Conservation (phyloP, 495 filamentous ascomycete genomes). For the Hypoxylon lienhwacheense region DNA sequence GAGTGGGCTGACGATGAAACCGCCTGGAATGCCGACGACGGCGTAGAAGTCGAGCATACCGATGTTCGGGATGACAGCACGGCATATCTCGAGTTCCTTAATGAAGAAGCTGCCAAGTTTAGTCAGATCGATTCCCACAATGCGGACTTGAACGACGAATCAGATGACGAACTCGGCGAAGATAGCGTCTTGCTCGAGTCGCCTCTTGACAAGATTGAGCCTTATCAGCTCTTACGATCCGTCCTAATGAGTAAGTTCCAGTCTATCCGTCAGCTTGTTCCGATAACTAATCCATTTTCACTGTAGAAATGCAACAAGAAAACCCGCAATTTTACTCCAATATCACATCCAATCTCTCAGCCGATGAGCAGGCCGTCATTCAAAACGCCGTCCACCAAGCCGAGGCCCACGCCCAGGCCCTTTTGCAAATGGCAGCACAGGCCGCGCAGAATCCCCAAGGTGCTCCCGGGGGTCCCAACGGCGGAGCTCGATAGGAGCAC, state of each 20-base stretch:
- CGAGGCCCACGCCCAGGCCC: conserved; percentile 54
- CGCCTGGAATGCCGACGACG: conserved; percentile 53
- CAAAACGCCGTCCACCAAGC: conserved; percentile 80
- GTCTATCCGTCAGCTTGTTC: background rate
- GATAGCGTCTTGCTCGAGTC: conserved; percentile 92
- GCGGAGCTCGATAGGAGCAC: conserved; percentile 37
- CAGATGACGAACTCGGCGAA: conserved; percentile 87
- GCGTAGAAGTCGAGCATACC: conserved; percentile 53
- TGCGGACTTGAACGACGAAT: conserved; percentile 57
- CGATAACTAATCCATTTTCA: conserved; percentile 31
- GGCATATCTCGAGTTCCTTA: conserved; percentile 93
- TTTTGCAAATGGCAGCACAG: conserved; percentile 31
- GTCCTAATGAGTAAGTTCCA: conserved; percentile 75
- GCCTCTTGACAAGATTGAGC: conserved; percentile 90
- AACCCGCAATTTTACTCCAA: conserved; percentile 86
- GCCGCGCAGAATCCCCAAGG: conserved; percentile 33
- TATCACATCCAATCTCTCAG: conserved; percentile 73
- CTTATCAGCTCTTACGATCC: conserved; percentile 82
- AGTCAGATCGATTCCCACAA: conserved; percentile 48
- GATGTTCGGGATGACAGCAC: conserved; percentile 87
- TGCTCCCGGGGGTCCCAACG: conserved; percentile 27
- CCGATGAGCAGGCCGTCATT: conserved; percentile 80
- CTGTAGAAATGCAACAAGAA: conserved; percentile 80
- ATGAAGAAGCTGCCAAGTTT: conserved; percentile 90
- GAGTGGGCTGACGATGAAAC: conserved; percentile 74